Conservation (phyloP, 768 basidiomycete species). For the Mycena epipterygia region DNA sequence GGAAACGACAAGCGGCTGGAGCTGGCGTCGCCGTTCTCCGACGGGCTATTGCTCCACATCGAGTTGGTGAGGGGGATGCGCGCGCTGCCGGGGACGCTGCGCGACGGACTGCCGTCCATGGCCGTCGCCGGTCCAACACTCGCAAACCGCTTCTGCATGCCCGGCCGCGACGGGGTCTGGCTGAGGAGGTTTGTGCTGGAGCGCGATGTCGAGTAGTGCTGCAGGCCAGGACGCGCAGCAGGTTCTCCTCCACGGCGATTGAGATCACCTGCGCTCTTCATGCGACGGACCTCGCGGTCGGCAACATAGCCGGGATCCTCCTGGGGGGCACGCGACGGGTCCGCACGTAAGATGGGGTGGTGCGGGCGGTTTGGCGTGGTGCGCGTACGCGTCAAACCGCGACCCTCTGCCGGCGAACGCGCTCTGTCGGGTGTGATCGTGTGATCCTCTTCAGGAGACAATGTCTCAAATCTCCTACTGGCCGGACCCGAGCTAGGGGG, state of each 20-base stretch:
- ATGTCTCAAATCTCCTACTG: slow-evolving; percentile 27
- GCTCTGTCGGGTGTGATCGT: slow-evolving; percentile 79
- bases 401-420: slow-evolving; percentile 52
- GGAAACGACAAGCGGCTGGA: slow-evolving; percentile 13
- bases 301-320: slow-evolving; percentile 59
- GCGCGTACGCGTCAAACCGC: slow-evolving; percentile 75
- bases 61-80: slow-evolving; percentile 60
- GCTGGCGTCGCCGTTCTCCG: neutral
- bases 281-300: slow-evolving; percentile 79
- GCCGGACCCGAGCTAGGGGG: slow-evolving; percentile 55
- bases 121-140: slow-evolving; percentile 73
- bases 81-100: slow-evolving; percentile 51
- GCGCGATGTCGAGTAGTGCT: slow-evolving; percentile 70
- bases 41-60: slow-evolving; percentile 65
- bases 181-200: slow-evolving; percentile 78
- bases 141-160: slow-evolving; percentile 70
- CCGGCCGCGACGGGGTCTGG: slow-evolving; percentile 49
- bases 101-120: slow-evolving; percentile 49
- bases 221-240: slow-evolving; percentile 56
- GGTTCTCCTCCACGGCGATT: slow-evolving; percentile 54
- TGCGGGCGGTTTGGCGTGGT: slow-evolving; percentile 76
- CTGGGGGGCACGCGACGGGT: slow-evolving; percentile 51
- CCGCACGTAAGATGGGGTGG: slow-evolving; percentile 57
- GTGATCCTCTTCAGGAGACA: slow-evolving; percentile 70
- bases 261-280: slow-evolving; percentile 91